Percentiles rank a stretch among this genome's conserved stretches.
Conservation (phyloP, 1,139 yeast species). For the Taphrina confusa region DNA sequence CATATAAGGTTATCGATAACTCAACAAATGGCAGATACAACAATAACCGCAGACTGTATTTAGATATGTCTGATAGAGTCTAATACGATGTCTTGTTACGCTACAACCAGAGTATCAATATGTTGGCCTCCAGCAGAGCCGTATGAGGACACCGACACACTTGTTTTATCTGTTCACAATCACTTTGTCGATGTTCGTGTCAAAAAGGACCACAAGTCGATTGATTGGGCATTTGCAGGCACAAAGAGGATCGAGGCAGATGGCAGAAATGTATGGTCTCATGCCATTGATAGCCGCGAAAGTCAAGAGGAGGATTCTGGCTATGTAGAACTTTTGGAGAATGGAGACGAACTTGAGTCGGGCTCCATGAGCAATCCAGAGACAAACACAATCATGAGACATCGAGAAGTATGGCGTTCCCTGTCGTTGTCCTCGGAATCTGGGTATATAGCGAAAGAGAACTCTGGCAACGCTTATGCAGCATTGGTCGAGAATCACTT, state of each 20-base stretch:
- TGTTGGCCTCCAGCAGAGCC: conserved; percentile 18
- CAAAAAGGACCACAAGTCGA: background rate
- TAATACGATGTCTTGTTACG: conserved; percentile 13
- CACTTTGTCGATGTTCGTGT: conserved; percentile 17
- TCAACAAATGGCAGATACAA: too few species aligned
- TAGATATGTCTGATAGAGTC: too few species aligned
- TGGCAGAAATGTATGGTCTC: conserved; percentile 3
- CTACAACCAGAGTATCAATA: conserved; percentile 4
- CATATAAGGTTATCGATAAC: conserved; percentile 7
- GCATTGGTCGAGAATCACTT: conserved; percentile 11
- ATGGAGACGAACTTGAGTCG: conserved; percentile 12
- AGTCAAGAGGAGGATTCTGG: conserved; percentile 7
- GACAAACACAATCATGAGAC: background rate
- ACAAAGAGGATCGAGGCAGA: background rate
- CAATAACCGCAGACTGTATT: too few species aligned
- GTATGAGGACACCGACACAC: conserved; percentile 24
- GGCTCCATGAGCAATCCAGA: conserved; percentile 17
- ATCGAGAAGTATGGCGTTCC: conserved; percentile 15
- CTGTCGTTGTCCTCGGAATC: background rate
- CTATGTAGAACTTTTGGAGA: background rate
- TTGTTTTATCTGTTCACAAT: conserved; percentile 4
- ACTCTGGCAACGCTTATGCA: background rate
- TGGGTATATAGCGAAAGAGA: background rate
- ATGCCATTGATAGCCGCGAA: conserved; percentile 4
- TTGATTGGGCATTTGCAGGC: conserved; percentile 26